Base-by-base conservation (phyloP, 345 rosid species). In the Pistacia integerrima region DNA sequence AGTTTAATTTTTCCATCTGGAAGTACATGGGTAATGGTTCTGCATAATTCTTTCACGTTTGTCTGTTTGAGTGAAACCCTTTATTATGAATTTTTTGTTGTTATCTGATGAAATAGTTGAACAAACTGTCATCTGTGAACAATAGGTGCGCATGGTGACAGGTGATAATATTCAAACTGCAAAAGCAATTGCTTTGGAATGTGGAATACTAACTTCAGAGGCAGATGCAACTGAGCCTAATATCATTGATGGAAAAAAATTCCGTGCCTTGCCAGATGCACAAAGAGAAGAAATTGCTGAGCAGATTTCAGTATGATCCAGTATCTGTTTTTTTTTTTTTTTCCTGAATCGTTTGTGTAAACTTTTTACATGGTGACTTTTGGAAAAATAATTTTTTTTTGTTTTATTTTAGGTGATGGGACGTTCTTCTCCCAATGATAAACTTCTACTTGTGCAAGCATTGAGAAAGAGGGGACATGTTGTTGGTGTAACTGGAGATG, bases 101-200 rank as follows among this genome's bases (percentile, higher is more conserved):
- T 63, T 48, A 28, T 60, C 58, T 51, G 17, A 28, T 38, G 4
- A 54, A 33, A 60, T 8, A 56, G 22, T 60, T 72, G 58, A 67
- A 58, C 48, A 54, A 18, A 62, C 4, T 48, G 65, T 55, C 63
- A 16, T 73, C 67, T 25, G 13, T 49, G 75, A 77, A 70, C 74
- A 48, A 65, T 71, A 96, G 99, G 98, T 96, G 55, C 94, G 99
- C 51, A 96, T 96, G 99, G 91, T 96, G 67, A 96, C 99, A 74
- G 99, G 99, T 74, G 99, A 96, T 87, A 96, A 96, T 85, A 69
- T 92, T 77, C 92, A 90, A 77, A 96, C 99, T 74, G 99, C 99
- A 5, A 93, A 83, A 86, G 95, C 99, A 64, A 92, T 96, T 83
- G 99, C 99, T 74, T 64, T 93, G 78, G 99, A 96, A 68, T 96